Evolutionary conservation across 2,329 filamentous ascomycete genomes (phyloP).

Genomic region (Tolypocladium endophyticum): DNA sequence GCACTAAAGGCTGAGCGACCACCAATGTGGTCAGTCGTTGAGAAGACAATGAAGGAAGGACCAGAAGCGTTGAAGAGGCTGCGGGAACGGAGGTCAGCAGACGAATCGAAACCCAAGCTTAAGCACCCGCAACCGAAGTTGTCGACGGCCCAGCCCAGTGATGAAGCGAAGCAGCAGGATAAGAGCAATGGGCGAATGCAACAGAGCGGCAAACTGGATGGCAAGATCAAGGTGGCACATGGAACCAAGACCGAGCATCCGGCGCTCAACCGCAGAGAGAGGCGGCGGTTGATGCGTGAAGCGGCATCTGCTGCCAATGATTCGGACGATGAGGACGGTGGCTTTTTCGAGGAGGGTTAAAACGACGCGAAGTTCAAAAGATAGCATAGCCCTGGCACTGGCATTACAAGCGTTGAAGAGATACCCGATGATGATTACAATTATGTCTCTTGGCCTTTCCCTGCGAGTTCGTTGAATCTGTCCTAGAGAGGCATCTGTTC

Average conservation of each 20-base stretch:
- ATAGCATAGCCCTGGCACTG: not conserved
- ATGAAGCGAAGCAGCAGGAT: not conserved
- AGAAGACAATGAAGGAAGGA: conserved; percentile 51
- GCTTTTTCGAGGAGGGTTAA: conserved; percentile 42
- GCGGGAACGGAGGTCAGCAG: conserved; percentile 36
- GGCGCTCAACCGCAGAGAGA: conserved; percentile 24
- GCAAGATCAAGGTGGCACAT: conserved; percentile 7
- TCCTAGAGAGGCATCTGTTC: not conserved
- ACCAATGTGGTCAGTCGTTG: conserved; percentile 59
- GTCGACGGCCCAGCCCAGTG: not conserved
- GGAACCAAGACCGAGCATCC: conserved; percentile 14
- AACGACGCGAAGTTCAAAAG: not conserved
- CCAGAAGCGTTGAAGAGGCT: conserved; percentile 39
- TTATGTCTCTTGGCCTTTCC: not conserved
- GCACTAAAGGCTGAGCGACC: conserved; percentile 36
- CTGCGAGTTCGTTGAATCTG: not conserved
- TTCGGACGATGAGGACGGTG: conserved; percentile 37
- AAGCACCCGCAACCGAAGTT: conserved; percentile 4
- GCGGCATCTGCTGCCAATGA: conserved; percentile 21
- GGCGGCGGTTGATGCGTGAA: conserved; percentile 23
- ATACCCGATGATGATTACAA: not conserved
- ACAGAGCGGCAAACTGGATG: conserved; percentile 9
- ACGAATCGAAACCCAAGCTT: conserved; percentile 5
- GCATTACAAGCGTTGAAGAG: not conserved
- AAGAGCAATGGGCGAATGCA: conserved; percentile 4